Conservation (phyloP, 2,329 filamentous ascomycete species). For the Tolypocladium pustulatum region DNA sequence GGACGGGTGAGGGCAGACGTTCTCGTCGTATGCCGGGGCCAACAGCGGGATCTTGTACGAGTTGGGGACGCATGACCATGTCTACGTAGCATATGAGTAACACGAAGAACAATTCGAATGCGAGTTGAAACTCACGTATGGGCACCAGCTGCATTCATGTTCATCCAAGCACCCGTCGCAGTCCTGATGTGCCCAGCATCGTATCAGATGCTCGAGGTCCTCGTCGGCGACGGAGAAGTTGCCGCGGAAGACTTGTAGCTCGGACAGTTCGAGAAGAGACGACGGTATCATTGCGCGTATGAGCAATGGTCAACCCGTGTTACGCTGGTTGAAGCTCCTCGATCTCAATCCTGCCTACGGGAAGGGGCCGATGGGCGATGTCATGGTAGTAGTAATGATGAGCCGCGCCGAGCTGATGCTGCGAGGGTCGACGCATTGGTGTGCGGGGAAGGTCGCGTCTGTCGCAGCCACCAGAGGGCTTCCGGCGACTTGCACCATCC, state of each 20-base stretch:
- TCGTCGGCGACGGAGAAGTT: constrained; percentile 20
- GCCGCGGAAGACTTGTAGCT: constrained; percentile 7
- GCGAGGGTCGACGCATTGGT: neutral
- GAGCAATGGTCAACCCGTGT: neutral
- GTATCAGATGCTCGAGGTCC: constrained; percentile 28
- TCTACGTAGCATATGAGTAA: constrained; percentile 20
- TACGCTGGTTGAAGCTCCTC: neutral
- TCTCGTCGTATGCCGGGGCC: constrained; percentile 37
- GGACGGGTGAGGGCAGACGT: constrained; percentile 41
- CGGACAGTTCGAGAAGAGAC: neutral
- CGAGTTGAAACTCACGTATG: constrained; percentile 25
- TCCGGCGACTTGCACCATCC: too few relatives aligned
- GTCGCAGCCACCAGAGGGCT: neutral
- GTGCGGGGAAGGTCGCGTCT: neutral
- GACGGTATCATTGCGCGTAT: neutral
- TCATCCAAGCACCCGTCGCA: constrained; percentile 35
- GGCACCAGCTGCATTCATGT: constrained; percentile 40
- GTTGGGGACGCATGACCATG: constrained; percentile 45
- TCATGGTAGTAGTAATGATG: neutral
- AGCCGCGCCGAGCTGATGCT: neutral
- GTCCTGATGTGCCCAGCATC: constrained; percentile 41
- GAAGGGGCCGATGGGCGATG: neutral
- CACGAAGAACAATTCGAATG: neutral
- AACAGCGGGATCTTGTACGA: constrained; percentile 31
- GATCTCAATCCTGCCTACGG: neutral